Base-by-base conservation (phyloP, 192 early-diverging fungal species). In the Phycomyces blakesleeanus region DNA sequence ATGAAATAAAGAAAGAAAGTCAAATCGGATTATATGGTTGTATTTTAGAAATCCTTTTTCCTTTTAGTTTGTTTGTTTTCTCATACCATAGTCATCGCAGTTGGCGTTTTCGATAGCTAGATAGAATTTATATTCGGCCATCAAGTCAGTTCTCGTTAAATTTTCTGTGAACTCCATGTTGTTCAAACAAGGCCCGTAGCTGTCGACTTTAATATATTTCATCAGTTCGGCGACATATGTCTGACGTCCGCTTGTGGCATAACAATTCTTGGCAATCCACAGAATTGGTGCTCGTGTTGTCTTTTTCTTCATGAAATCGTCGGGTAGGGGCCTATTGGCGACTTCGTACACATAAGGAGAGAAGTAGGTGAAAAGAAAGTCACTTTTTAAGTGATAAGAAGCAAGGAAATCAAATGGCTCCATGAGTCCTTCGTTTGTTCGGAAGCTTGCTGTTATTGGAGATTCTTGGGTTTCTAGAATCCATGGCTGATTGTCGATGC, bases 61-160 rank as follows among this genome's bases (percentile, higher is more conserved):
- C 20, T 54, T 54, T 54, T 54, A n/a, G n/a, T 54, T 54, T 54
- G 11, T 54, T 54, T 54, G 11, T 54, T 1, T 54, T 21, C 14
- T 51, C 25, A 57, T 65, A 66, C 64, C 64, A 66, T 66, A 66
- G 10, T 57, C 44, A 24, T 66, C 64, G 37, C 64, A 66, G 22
- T 66, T 66, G 1, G 64, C 55, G 38, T 66, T 66, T 26, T 66
- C 64, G 14, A 66, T 38, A 2, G 64, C 27, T 3, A 66, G 26
- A 42, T 66, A 66, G 50, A 66, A 66, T 40, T 66, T 66, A 26
- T 66, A 57, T 38, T 66, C 64, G 38, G 55, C n/a, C 55, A 66
- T 66, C 7, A 66, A 37, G 0, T 66, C 52, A 10, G 12, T 16
- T 11, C 64, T 7, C 2, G 64, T 56, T 10, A 15, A 39, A 10